Conservation (phyloP, 805 yeast genomes). For the Jamesozyma jinghongensis region DNA sequence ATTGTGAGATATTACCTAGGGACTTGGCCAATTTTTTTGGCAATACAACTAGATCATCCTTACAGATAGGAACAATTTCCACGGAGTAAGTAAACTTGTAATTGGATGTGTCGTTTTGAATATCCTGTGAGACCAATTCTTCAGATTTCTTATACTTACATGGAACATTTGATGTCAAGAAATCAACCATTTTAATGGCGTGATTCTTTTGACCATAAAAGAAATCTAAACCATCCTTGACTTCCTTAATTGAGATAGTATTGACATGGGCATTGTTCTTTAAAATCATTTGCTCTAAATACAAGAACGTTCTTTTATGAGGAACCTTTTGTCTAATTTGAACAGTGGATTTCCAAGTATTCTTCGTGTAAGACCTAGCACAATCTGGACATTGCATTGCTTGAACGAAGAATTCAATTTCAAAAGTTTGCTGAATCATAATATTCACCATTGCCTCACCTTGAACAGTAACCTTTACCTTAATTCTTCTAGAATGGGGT, state of each 20-base stretch:
- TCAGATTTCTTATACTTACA: constrained; percentile 73
- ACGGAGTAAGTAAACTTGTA: constrained; percentile 89
- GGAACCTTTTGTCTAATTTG: constrained; percentile 96
- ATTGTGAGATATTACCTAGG: constrained; percentile 70
- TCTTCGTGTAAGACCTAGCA: constrained; percentile 91
- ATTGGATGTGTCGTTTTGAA: constrained; percentile 76
- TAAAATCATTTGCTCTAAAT: constrained; percentile 88
- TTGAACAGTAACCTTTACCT: constrained; percentile 85
- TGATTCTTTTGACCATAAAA: constrained; percentile 82
- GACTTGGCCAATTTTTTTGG: constrained; percentile 81
- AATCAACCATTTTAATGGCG: constrained; percentile 90
- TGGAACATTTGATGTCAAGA: constrained; percentile 77
- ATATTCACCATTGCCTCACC: constrained; percentile 93
- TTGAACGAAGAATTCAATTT: constrained; percentile 86
- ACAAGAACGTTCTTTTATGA: constrained; percentile 95
- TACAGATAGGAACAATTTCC: constrained; percentile 92
- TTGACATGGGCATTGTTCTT: constrained; percentile 89
- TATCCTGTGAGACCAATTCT: constrained; percentile 84
- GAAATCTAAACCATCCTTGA: constrained; percentile 91
- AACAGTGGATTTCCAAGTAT: constrained; percentile 96
- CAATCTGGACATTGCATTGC: constrained; percentile 99
- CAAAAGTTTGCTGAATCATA: constrained; percentile 86
- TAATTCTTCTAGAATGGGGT: constrained; percentile 93
- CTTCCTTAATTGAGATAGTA: constrained; percentile 86
- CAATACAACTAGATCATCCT: constrained; percentile 87